These are phyloP conservation scores for Fraxinus cuspidata DNA, from an alignment of 257 asterid species.

Conservation along the genomic window DNA sequence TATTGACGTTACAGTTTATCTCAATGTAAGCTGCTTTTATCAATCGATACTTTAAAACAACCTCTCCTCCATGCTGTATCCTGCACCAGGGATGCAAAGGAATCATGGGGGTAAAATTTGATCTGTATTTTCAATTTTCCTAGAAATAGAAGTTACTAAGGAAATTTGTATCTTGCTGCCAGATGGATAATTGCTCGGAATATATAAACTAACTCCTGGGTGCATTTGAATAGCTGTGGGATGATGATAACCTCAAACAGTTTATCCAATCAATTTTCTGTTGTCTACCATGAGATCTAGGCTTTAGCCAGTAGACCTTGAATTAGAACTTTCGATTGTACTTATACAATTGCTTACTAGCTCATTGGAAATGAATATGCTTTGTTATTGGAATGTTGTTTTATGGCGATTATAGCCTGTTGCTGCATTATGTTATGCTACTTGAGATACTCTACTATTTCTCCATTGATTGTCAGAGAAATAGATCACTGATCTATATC, in stretches of 20 bases:
- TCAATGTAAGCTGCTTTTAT: constrained; percentile 64
- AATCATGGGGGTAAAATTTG: neutral
- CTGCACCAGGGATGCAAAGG: neutral
- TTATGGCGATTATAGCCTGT: neutral
- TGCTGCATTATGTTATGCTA: neutral
- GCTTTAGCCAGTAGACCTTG: neutral
- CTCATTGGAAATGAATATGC: neutral
- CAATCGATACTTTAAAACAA: constrained; percentile 10
- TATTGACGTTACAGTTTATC: constrained; percentile 95
- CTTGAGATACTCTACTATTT: constrained; percentile 1
- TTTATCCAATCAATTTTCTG: neutral
- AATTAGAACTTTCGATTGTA: neutral
- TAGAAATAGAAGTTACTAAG: neutral
- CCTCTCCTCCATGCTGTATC: constrained; percentile 8
- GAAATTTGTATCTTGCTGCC: constrained; percentile 15
- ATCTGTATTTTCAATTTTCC: neutral
- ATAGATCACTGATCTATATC: neutral
- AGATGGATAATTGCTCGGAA: constrained; percentile 8
- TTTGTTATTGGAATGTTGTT: neutral
- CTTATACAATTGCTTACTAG: neutral
- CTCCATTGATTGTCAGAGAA: constrained; percentile 15
- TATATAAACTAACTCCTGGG: neutral
- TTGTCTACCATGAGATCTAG: neutral
- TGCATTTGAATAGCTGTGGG: neutral
- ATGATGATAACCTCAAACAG: neutral